Evolutionary conservation across 2,329 filamentous ascomycete species (phyloP), one percentile per base, ranked within the genome.

Genomic region (Calonectria leucothoes): DNA sequence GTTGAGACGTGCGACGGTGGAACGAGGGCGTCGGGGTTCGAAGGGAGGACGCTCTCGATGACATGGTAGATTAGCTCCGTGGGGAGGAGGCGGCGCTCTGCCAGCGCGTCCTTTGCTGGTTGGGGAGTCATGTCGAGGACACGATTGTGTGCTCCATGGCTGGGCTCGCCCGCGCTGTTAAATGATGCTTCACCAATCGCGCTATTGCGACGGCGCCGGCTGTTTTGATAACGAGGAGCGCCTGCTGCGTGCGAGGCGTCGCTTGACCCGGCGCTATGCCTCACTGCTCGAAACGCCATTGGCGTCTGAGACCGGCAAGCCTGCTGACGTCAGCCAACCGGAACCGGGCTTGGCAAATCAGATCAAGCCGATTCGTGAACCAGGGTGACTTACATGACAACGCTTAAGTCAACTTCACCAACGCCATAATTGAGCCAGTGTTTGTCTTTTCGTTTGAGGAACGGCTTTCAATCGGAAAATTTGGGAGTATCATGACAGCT

Each of bases 1-100:
- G 86, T 87, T 25, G 84, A 83, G 23, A 81, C 76, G 74, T 89
- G 82, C 2, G 83, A 83, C 4, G 84, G 80, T 14, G 82, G 81
- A 3, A 89, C 74, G 59, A 87, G 73, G 27, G 75, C 75, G 10
- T 74, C 37, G 2, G 77, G 76, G 68, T 83, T 83, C 15, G 77
- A 71, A n/a, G 83, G 84, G 45, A 84, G 77, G 23, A 85, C 81
- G 63, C 77, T 76, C 52, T 85, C 83, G 72, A 85, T 81, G 71
- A 85, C 75, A 68, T 82, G 79, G 59, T 82, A 79, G 49, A 86
- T 74, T 59, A 86, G 75, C 76, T 86, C 84, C 1, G 77, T 76
- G 1, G 84, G 84, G 25, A 86, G 80, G 64, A 61, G 72, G 37
- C 77, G 68, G 25, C 65, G 74, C 33, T 68, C 45, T 51, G 70